Base-by-base conservation (phyloP, 23 red algal species). In the Gracilaria caudata region DNA sequence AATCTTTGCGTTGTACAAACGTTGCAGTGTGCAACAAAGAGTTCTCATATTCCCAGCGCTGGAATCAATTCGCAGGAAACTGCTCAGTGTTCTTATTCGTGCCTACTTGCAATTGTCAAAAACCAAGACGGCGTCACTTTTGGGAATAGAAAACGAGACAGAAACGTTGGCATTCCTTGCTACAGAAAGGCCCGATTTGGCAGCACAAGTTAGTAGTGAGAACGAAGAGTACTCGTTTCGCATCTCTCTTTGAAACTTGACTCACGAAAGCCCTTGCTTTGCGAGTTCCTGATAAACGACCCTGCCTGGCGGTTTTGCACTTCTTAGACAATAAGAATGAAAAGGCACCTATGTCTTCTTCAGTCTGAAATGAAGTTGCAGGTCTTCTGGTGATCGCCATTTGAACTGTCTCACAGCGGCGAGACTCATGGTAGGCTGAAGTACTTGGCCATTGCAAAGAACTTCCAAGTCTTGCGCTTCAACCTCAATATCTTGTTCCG, bases 341-440 rank as follows among this genome's bases (percentile, higher is more conserved):
- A 14, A 35, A 6, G 25, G 61, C 0, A 10, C 5, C 13, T 51
- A 80, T 25, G 64, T 58, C 56, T 82, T 44, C 51, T 84, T 95
- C 61, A 86, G 78, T 66, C 96, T 80, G 36, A 92, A 98, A n/a
- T 74, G 60, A 64, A 98, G 86, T 82, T 94, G 81, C 39, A 98
- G 66, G 60, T 98, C 96, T 19, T 78, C 79, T 12, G 91, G 96
- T 36, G 83, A 81, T 80, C 84, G 78, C 96, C 96, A 98, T 61
- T 83, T 81, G 43, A 95, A 94, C 72, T 93, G 83, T 51, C 80
- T 88, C 64, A 95, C 86, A 25, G 96, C 84, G 19, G 86, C 93
- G 13, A 98, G 88, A 61, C 80, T 95, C 96, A 95, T 98, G 19
- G 78, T 73, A 12, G 82, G 72, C 28, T 75, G 73, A 45, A 98